A percentile compares a stretch with the other conserved stretches of the same genome.
These are phyloP conservation scores for Ceratonia siliqua DNA, from an alignment of 306 rosid genomes.

Conservation along the genomic window DNA sequence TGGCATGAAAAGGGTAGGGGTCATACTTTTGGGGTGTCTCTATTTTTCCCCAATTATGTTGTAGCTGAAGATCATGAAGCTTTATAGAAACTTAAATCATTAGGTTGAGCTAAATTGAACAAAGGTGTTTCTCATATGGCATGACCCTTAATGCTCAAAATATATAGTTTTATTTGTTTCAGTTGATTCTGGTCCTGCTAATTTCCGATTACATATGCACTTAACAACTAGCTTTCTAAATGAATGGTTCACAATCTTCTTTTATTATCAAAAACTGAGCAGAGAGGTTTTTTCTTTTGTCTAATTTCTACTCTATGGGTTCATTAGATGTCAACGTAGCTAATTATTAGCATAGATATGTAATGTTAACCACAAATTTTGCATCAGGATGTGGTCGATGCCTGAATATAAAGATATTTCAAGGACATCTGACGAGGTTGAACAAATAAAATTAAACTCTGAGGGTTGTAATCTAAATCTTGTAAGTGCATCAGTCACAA, in stretches of 20 bases:
- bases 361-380: conserved; percentile 31
- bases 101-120: background rate
- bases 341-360: conserved; percentile 6
- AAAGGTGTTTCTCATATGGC: background rate
- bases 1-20: background rate
- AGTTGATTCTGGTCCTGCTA: background rate
- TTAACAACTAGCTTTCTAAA: conserved; percentile 1
- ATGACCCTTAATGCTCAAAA: background rate
- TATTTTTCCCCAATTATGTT: background rate
- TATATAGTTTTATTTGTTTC: conserved; percentile 1
- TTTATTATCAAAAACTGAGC: background rate
- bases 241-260: conserved; percentile 21
- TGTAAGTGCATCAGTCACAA: conserved; percentile 49
- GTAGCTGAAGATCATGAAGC: conserved; percentile 11
- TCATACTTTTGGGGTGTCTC: background rate
- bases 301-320: conserved; percentile 4
- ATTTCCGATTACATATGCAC: conserved; percentile 8
- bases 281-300: background rate
- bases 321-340: conserved; percentile 26
- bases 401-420: conserved; percentile 53
- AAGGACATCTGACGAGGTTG: conserved; percentile 47
- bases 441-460: conserved; percentile 39
- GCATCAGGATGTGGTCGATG: conserved; percentile 70
- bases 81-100: conserved; percentile 3
- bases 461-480: conserved; percentile 52